Evolutionary conservation across 495 filamentous ascomycete species (phyloP), one percentile per base, ranked within the genome.

Genomic region (Hypomontagnella monticulosa): DNA sequence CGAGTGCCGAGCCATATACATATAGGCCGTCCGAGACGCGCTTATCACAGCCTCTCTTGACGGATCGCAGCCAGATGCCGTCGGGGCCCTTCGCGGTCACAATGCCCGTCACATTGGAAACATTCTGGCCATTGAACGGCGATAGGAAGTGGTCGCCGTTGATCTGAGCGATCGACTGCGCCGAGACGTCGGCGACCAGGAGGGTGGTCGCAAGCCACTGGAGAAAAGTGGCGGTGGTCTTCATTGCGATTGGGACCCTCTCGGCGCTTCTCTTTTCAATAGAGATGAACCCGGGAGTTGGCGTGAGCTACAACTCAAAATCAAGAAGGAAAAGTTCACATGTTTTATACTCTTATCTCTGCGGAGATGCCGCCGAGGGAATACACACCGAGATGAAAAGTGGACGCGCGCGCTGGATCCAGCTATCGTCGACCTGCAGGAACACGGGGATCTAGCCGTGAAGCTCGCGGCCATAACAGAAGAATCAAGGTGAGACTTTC

Each of bases 101-200:
- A 19, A 88, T 70, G 4, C 87, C 87, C 6, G 80, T 80, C 36
- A 89, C 78, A 37, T 81, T 76, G 8, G 78, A 80, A 38, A 89
- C 82, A 0, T 61, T 72, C 62, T 84, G 54, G 8, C 80, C 81
- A 4, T 75, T 76, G 69, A 80, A 81, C 0, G 85, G 78, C 16
- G 87, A 89, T 34, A 86, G 66, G 75, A 79, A 88, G n/a, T 71
- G 79, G 50, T 83, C 78, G 58, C 86, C 87, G 64, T 86, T 87
- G 77, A 89, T 88, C 57, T 85, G 80, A 36, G 78, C 76, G 66
- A 89, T 87, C 42, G 83, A 83, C 30, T 86, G 54, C 36, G 83
- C 84, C 15, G 73, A 61, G 33, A 19, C 53, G 38, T 34, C 10
- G 42, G 38, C 58, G n/a, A 44, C 61, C 55, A 61, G 18, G 1